phyloP scores from a whole-genome alignment of 768 basidiomycete genomes.

The Suillus brevipes region DNA sequence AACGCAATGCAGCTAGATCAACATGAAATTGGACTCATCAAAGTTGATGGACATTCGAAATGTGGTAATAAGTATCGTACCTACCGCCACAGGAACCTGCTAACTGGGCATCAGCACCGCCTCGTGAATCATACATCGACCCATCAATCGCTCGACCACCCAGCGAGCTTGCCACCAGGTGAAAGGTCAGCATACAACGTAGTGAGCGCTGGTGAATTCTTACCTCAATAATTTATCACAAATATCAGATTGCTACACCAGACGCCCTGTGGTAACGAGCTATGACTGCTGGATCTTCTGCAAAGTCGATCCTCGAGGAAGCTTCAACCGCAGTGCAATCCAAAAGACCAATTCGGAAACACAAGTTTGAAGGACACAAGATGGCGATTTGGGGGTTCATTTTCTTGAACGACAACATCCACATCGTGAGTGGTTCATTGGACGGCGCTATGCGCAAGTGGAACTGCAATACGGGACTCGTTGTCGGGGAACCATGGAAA shows the following conservation, averaged over 20 bases:
- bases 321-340: not conserved
- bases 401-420: not conserved
- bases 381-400: not conserved
- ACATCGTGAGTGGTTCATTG: not conserved
- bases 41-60: not conserved
- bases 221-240: not conserved
- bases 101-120: not conserved
- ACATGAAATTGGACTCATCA: not conserved
- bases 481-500: not conserved
- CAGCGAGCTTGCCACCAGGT: not conserved
- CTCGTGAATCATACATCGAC: not conserved
- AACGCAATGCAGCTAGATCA: not conserved
- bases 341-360: not conserved
- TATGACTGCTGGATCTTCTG: not conserved
- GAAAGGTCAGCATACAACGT: not conserved
- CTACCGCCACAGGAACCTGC: not conserved
- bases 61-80: not conserved
- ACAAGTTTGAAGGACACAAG: not conserved
- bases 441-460: not conserved
- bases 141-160: not conserved
- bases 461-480: not conserved
- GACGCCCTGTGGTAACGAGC: not conserved
- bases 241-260: not conserved
- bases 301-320: not conserved
- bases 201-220: not conserved